Base-by-base conservation (phyloP, 768 basidiomycete species). In the Rubroboletus pulcherrimus region DNA sequence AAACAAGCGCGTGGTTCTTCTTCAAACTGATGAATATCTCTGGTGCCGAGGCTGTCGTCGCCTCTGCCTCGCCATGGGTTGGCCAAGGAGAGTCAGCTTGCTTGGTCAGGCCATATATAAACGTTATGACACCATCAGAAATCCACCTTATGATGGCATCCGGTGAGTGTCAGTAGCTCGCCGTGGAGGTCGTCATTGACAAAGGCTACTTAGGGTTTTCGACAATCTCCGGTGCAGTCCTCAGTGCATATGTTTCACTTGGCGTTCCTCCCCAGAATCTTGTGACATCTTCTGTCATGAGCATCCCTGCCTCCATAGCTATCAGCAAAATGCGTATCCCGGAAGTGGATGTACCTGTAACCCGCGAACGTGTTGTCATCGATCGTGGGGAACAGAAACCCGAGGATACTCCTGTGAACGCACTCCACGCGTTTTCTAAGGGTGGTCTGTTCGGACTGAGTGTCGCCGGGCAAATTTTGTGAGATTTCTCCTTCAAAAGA, bases 31-130 rank as follows among this genome's bases (percentile, higher is more conserved):
- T 96, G 84, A 86, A 89, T 59, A 82, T 96, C 34, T 94, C 93
- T n/a, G 93, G 94, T 55, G 93, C 92, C 4, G 93, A 96, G 68
- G 93, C 93, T 35, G 88, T 96, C 54, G 91, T 96, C 41, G 93
- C 93, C 30, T 85, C 93, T 47, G 86, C 92, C 15, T 93, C 92
- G 0, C 93, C 93, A n/a, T 96, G 89, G 81, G 84, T 96, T 60
- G 93, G 93, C 21, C 89, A 91, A 73, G 93, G 89, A 67, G 93
- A 94, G 71, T 88, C 86, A 24, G 91, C 91, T 44, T 92, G 91
- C 71, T 75, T 94, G 60, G 90, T 93, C 60, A 80, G 79, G 51
- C 92, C 91, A 34, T 93, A 90, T 66, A 84, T 92, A 63, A 87
- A 91, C 65, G 68, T 83, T 52, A 92, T 93, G 88, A 93, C 92